A percentile compares a stretch with the other conserved stretches of the same genome.
These are phyloP conservation scores for Ricinus communis DNA, from an alignment of 345 rosid genomes.

Conservation along the genomic window DNA sequence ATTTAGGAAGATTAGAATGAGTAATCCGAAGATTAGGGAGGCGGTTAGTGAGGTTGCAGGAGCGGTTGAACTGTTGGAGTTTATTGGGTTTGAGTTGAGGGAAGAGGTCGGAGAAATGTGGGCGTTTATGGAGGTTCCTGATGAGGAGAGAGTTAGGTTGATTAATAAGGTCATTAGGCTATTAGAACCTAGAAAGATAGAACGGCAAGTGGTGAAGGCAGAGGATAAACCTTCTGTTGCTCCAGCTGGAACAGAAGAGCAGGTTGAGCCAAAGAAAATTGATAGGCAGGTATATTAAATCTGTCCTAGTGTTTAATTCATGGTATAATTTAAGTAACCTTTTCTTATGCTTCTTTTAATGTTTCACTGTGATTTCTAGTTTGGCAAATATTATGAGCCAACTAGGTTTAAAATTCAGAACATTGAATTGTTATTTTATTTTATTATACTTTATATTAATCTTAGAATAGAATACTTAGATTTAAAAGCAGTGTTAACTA, in stretches of 20 bases:
- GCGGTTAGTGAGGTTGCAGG: conserved; percentile 73
- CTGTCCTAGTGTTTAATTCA: background rate
- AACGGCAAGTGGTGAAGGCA: conserved; percentile 18
- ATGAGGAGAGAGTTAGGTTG: conserved; percentile 39
- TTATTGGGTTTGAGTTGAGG: conserved; percentile 64
- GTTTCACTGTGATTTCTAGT: background rate
- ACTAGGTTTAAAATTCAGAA: background rate
- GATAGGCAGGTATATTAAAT: conserved; percentile 69
- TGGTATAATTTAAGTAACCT: background rate
- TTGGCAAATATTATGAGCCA: background rate
- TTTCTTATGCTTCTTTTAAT: background rate
- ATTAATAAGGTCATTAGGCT: conserved; percentile 46
- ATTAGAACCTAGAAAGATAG: conserved; percentile 51
- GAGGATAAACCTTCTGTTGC: conserved; percentile 38
- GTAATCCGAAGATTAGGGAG: conserved; percentile 82
- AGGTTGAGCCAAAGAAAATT: conserved; percentile 51
- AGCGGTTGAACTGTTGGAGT: conserved; percentile 73
- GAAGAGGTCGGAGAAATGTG: conserved; percentile 78
- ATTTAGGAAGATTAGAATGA: conserved; percentile 80
- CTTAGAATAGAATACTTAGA: background rate
- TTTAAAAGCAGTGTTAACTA: background rate
- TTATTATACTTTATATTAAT: background rate
- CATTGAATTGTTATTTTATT: no score
- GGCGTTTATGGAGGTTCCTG: conserved; percentile 72
- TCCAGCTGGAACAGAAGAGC: conserved; percentile 36